phyloP scores from a whole-genome alignment of 2,329 filamentous ascomycete species.

The Penicillium vulpinum region DNA sequence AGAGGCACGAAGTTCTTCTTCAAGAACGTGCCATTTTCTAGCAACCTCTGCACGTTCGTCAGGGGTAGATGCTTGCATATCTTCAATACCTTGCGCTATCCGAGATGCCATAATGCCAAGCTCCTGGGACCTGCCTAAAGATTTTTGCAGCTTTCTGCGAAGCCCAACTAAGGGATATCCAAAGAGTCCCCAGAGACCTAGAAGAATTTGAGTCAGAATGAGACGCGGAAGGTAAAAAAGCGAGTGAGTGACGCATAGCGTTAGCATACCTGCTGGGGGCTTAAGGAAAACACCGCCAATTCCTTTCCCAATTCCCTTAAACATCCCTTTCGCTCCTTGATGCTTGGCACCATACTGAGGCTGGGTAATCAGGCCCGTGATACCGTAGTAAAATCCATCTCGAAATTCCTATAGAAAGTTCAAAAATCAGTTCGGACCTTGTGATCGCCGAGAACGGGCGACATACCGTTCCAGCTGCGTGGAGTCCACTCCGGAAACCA shows the following conservation, averaged over 20 bases:
- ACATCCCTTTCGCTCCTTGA: constrained; percentile 65
- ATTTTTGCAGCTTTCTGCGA: constrained; percentile 24
- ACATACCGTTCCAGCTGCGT: constrained; percentile 59
- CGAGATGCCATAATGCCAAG: constrained; percentile 18
- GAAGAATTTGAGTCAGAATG: neutral
- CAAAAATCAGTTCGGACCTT: neutral
- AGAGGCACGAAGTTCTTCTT: constrained; percentile 9
- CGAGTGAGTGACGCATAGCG: neutral
- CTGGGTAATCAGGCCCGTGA: constrained; percentile 77
- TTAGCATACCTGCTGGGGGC: constrained; percentile 66
- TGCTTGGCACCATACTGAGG: constrained; percentile 69
- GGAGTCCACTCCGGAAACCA: constrained; percentile 71
- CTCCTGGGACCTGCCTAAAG: constrained; percentile 21
- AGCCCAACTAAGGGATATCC: constrained; percentile 30
- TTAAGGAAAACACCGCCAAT: constrained; percentile 79
- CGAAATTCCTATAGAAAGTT: constrained; percentile 59
- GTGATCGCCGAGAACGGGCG: neutral
- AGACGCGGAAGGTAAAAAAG: fast-evolving
- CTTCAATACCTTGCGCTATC: constrained; percentile 23
- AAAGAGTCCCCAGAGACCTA: constrained; percentile 27
- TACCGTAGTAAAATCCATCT: constrained; percentile 76
- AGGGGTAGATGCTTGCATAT: constrained; percentile 19
- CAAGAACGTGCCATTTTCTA: constrained; percentile 18
- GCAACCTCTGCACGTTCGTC: constrained; percentile 18
- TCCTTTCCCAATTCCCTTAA: constrained; percentile 81